Evolutionary conservation across 2,329 filamentous ascomycete genomes (phyloP).

Genomic region (Cladosporium sp.): DNA sequence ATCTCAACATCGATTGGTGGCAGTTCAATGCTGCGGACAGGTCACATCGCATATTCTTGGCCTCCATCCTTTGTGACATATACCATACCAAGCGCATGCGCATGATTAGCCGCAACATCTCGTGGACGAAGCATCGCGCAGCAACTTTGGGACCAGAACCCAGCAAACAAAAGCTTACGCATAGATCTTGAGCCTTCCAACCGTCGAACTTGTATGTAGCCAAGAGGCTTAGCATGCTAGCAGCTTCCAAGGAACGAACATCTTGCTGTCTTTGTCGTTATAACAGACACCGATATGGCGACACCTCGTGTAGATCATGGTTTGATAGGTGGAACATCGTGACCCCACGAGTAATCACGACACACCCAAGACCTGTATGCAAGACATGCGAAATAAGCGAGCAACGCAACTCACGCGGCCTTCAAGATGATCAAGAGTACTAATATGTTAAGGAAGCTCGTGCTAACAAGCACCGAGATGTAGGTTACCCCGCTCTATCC

Average conservation of each 20-base stretch:
- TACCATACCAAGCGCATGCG: neutral
- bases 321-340: neutral
- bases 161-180: neutral
- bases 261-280: neutral
- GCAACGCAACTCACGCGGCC: neutral
- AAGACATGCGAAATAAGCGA: neutral
- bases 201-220: neutral
- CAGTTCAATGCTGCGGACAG: neutral
- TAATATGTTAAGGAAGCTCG: neutral
- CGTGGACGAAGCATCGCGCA: neutral
- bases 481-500: neutral
- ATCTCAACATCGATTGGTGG: neutral
- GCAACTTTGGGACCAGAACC: neutral
- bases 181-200: neutral
- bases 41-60: neutral
- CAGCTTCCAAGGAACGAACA: neutral
- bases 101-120: neutral
- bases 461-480: neutral
- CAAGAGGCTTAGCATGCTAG: neutral
- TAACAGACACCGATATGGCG: neutral
- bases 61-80: neutral
- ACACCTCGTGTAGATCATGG: neutral
- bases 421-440: neutral
- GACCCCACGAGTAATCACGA: neutral
- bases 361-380: neutral